Evolutionary conservation across 805 yeast genomes (phyloP), one percentile per base, ranked within the genome.

Genomic region (Wickerhamomyces kurtzmanii): DNA sequence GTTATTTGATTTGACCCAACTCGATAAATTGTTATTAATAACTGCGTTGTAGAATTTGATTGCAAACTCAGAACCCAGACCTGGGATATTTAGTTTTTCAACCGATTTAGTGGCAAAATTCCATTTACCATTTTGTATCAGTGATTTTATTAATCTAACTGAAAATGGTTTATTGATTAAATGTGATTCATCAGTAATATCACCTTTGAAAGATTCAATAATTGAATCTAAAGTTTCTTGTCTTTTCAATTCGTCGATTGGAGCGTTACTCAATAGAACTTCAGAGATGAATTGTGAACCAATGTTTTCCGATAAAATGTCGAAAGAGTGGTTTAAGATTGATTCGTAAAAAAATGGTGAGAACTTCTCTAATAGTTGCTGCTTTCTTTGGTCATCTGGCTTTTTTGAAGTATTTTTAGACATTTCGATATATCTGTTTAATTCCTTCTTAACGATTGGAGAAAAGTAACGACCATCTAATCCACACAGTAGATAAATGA

Each of bases 81-180:
- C 75, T 48, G 59, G 63, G 35, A 53, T 56, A 9, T 58, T 64
- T 24, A 65, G 40, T 31, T 62, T 62, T 32, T 45, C 65, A 26
- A 65, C 57, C 44, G 55, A 65, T 53, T 65, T 73, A 40, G 63
- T 71, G 55, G 75, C 72, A 45, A 65, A 69, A 45, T 77, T 75
- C 80, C 85, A 84, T 47, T 75, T 83, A 43, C 87, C 87, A 36
- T 87, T 89, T 54, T 82, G 93, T 39, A 85, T 79, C 43, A 85
- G 59, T 1, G 84, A 60, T 51, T 83, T 78, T 38, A 85, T 55
- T 28, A 80, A 60, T 60, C 96, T 73, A 3, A 84, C 65, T 16
- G 82, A 68, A 50, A 77, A 81, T 28, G 91, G 81, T 46, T 71
- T 72, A 41, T 69, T 73, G 40, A 81, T 62, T 32, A 83, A 66